Base-by-base conservation (phyloP, 768 basidiomycete species). In the Boletellus emodensis region DNA sequence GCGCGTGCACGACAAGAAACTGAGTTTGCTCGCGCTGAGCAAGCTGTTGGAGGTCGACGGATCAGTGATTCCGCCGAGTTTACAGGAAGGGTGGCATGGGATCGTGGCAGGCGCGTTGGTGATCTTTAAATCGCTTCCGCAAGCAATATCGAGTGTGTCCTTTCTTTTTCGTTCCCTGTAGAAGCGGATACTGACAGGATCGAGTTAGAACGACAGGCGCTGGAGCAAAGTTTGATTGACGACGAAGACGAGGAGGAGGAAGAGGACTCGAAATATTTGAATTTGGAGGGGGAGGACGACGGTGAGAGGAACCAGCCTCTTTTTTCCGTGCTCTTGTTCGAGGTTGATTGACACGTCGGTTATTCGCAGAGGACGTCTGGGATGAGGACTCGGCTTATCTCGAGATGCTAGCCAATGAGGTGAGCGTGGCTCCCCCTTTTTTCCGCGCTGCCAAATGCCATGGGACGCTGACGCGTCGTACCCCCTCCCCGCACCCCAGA, bases 1-100 rank as follows among this genome's bases (percentile, higher is more conserved):
- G 12, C 81, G 91, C 17, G 90, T 95, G 39, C 91, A 95, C 63
- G 91, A 94, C 71, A 92, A 93, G 78, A 91, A 87, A 68, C 72
- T 94, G 50, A 82, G 80, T 57, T 81, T 94, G 49, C 64, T 89
- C 50, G 82, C 91, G 10, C 66, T 94, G 49, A 88, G 84, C 54
- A 82, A 83, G 40, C 69, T 94, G 51, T 72, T 95, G 62, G 89
- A 92, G 68, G 71, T 90, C 67, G 74, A 82, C 12, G 77, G 79
- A 2, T 64, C 66, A 9, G 63, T 62, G 42, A 75, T 90, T 33
- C 89, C 87, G 3, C 75, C 75, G 37, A 65, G 69, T 15, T 68
- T 91, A 54, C 75, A 77, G 52, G 82, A 83, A 5, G 87, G 84
- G 11, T 93, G 90, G 89, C 79, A 79, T 33, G 80, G 79, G 17